Evolutionary conservation across 1,284 basidiomycete species (phyloP).

Genomic region (Laetiporus sulphureus): DNA sequence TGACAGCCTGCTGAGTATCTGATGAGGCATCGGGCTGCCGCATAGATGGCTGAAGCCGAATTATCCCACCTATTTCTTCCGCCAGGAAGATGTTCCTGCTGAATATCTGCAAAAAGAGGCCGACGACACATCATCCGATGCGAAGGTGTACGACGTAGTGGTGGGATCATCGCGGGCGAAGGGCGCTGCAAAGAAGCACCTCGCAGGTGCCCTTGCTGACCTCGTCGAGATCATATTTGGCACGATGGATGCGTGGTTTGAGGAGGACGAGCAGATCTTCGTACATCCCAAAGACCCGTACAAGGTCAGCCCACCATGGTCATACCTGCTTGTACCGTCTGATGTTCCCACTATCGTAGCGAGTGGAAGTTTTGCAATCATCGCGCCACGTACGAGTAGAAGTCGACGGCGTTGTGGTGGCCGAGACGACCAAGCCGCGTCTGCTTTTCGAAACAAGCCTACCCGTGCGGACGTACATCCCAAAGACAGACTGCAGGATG

Average conservation of each 20-base stretch:
- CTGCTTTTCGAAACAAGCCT: conserved; percentile 55
- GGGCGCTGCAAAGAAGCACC: conserved; percentile 23
- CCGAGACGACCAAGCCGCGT: conserved; percentile 46
- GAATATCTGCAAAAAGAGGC: conserved; percentile 30
- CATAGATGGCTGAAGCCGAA: conserved; percentile 49
- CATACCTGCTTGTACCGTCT: background rate
- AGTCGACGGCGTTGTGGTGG: conserved; percentile 54
- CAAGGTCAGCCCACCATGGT: conserved; percentile 36
- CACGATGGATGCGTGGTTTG: conserved; percentile 57
- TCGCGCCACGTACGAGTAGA: conserved; percentile 56
- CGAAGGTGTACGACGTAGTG: conserved; percentile 4
- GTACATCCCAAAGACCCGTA: conserved; percentile 63
- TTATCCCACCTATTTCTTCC: conserved; percentile 53
- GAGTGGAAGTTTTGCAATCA: conserved; percentile 53
- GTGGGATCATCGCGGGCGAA: conserved; percentile 4
- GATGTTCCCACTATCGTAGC: conserved; percentile 26
- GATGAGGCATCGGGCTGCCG: background rate
- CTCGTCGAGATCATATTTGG: conserved; percentile 44
- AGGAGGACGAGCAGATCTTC: conserved; percentile 58
- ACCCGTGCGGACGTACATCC: conserved; percentile 54
- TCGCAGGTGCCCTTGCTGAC: conserved; percentile 39
- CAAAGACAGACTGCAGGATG: conserved; percentile 45
- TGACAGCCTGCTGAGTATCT: background rate
- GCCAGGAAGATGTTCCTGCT: conserved; percentile 32
- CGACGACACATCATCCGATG: background rate